phyloP scores from a whole-genome alignment of 2,329 filamentous ascomycete species.

The Monilinia fructigena region DNA sequence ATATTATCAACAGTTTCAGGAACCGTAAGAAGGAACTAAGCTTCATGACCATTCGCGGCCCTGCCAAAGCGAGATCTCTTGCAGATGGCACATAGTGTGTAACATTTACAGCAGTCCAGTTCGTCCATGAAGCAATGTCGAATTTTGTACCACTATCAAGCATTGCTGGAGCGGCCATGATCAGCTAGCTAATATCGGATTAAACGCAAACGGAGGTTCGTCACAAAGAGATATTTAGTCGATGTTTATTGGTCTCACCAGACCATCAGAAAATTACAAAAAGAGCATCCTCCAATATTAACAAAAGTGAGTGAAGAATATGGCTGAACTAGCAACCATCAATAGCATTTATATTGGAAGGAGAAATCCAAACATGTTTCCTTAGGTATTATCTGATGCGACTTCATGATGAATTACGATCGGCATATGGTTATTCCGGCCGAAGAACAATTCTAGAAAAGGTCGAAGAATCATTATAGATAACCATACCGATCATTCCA shows the following conservation, averaged over 20 bases:
- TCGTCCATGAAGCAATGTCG: conserved; percentile 55
- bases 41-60: conserved; percentile 68
- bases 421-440: conserved; percentile 10
- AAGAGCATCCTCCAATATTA: conserved; percentile 20
- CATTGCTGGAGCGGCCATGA: conserved; percentile 32
- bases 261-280: conserved; percentile 13
- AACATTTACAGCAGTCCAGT: conserved; percentile 50
- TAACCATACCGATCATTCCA: too few relatives aligned
- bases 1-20: conserved; percentile 59
- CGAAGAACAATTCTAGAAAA: conserved; percentile 6
- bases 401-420: neutral
- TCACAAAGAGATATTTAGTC: conserved; percentile 21
- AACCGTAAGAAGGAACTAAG: conserved; percentile 59
- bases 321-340: neutral
- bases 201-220: conserved; percentile 10
- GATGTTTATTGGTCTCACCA: conserved; percentile 21
- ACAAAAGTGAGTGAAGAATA: neutral
- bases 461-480: too few relatives aligned
- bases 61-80: conserved; percentile 66
- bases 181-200: conserved; percentile 4
- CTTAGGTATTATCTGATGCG: neutral
- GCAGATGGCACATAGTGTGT: conserved; percentile 62
- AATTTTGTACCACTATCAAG: conserved; percentile 38
- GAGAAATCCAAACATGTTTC: conserved; percentile 1
- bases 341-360: neutral